Evolutionary conservation across 768 basidiomycete genomes (phyloP).

Genomic region (Hericium coralloides): DNA sequence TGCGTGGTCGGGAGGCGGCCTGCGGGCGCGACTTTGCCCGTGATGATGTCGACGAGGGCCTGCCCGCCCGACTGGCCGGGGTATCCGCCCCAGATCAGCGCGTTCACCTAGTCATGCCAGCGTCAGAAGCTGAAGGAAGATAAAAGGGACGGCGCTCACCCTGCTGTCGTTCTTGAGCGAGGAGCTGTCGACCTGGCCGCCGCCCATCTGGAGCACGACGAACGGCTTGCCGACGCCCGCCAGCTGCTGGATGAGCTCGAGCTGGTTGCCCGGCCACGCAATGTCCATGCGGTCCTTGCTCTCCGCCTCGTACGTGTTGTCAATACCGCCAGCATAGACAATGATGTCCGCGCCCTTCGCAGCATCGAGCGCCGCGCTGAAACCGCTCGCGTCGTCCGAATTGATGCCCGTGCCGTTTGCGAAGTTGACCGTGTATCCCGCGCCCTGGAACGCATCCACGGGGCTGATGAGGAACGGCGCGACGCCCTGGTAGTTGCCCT

Average conservation of each 20-base stretch:
- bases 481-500: slow-evolving; percentile 47
- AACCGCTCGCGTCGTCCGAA: slow-evolving; percentile 31
- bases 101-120: slow-evolving; percentile 31
- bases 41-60: slow-evolving; percentile 43
- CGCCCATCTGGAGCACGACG: slow-evolving; percentile 46
- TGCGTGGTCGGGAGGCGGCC: slow-evolving; percentile 48
- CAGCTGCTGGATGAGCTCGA: slow-evolving; percentile 38
- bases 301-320: slow-evolving; percentile 40
- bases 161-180: slow-evolving; percentile 32
- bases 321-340: slow-evolving; percentile 47
- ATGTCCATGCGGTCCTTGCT: slow-evolving; percentile 37
- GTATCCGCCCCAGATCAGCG: slow-evolving; percentile 50
- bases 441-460: slow-evolving; percentile 35
- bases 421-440: slow-evolving; percentile 40
- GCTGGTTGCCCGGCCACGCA: slow-evolving; percentile 48
- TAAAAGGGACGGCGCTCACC: slow-evolving; percentile 23
- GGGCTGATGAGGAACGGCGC: slow-evolving; percentile 51
- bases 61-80: slow-evolving; percentile 48
- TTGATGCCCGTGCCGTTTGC: slow-evolving; percentile 33
- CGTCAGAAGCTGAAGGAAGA: background rate
- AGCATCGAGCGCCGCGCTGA: slow-evolving; percentile 43
- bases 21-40: slow-evolving; percentile 42
- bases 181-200: slow-evolving; percentile 45
- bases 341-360: slow-evolving; percentile 40
- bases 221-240: slow-evolving; percentile 42